Percentiles rank a stretch among this genome's conserved stretches.
These are phyloP conservation scores for Lanmaoa pseudosensibilis DNA, from an alignment of 768 basidiomycete species.

Conservation along the genomic window DNA sequence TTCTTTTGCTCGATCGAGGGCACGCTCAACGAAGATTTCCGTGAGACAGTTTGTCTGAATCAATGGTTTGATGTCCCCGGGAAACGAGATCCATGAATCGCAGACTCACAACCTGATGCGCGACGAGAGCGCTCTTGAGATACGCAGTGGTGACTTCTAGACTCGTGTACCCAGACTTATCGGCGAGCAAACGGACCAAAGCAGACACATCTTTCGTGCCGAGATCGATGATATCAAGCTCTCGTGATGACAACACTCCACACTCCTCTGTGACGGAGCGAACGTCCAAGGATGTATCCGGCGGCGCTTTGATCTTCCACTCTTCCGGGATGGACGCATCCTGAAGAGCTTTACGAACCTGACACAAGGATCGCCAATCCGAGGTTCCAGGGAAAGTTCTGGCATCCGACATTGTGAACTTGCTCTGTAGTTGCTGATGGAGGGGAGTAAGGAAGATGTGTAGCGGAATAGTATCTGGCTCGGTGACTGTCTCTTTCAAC, in stretches of 20 bases:
- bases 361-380: slow-evolving; percentile 26
- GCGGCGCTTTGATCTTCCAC: slow-evolving; percentile 23
- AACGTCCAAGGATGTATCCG: slow-evolving; percentile 19
- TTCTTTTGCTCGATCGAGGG: slow-evolving; percentile 27
- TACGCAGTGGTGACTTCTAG: slow-evolving; percentile 30
- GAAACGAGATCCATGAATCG: background rate
- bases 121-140: slow-evolving; percentile 30
- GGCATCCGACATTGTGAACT: slow-evolving; percentile 6
- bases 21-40: slow-evolving; percentile 28
- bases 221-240: slow-evolving; percentile 23
- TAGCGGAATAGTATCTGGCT: background rate
- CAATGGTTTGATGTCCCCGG: background rate
- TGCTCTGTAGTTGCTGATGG: background rate
- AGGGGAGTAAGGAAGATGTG: background rate
- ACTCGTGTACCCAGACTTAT: slow-evolving; percentile 26
- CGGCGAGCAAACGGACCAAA: slow-evolving; percentile 22
- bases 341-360: slow-evolving; percentile 18
- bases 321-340: slow-evolving; percentile 24
- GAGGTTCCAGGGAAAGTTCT: background rate
- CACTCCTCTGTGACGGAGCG: slow-evolving; percentile 21
- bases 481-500: background rate
- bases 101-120: slow-evolving; percentile 26
- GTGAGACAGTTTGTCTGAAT: slow-evolving; percentile 31
- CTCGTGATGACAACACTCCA: slow-evolving; percentile 24
- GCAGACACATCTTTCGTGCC: slow-evolving; percentile 26